Percentiles rank a stretch among this genome's conserved stretches.
Conservation (phyloP, 2,329 filamentous ascomycete genomes). For the Ambrosiella xylebori region DNA sequence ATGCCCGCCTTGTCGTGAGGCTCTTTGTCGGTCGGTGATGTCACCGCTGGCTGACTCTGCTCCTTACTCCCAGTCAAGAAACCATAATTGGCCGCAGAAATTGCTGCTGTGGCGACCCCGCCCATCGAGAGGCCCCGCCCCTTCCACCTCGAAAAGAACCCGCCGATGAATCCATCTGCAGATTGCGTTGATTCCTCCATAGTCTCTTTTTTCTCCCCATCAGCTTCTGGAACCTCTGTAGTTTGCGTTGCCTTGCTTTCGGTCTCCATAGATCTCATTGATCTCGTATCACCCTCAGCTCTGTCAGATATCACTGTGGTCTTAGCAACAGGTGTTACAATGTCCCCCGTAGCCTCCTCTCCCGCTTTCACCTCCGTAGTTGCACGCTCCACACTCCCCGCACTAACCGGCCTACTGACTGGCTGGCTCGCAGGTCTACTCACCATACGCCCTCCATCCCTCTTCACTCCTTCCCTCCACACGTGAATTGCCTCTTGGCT, state of each 20-base stretch:
- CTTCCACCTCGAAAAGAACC: constrained; percentile 5
- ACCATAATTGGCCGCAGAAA: background rate
- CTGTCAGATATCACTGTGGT: no score
- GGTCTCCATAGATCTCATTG: background rate
- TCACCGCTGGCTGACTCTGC: no score
- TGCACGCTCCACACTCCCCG: background rate
- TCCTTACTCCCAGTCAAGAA: no score
- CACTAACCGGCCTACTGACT: background rate
- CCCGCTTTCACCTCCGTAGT: background rate
- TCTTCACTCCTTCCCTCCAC: constrained; percentile 54
- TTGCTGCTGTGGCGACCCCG: constrained; percentile 5
- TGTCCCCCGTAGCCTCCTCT: no score
- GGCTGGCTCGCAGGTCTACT: constrained; percentile 14
- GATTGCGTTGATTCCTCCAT: background rate
- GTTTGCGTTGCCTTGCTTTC: background rate
- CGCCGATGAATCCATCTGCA: constrained; percentile 2
- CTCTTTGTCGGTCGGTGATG: no score
- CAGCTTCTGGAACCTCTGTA: background rate
- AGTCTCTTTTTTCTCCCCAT: background rate
- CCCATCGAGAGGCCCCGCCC: constrained; percentile 1
- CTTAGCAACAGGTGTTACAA: no score
- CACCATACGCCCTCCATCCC: constrained; percentile 21
- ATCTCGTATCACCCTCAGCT: background rate
- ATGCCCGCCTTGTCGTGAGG: no score
- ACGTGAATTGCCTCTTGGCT: constrained; percentile 63